These are phyloP conservation scores for Pneumocystis wakefieldiae DNA, from an alignment of 1,139 yeast genomes.

Conservation along the genomic window DNA sequence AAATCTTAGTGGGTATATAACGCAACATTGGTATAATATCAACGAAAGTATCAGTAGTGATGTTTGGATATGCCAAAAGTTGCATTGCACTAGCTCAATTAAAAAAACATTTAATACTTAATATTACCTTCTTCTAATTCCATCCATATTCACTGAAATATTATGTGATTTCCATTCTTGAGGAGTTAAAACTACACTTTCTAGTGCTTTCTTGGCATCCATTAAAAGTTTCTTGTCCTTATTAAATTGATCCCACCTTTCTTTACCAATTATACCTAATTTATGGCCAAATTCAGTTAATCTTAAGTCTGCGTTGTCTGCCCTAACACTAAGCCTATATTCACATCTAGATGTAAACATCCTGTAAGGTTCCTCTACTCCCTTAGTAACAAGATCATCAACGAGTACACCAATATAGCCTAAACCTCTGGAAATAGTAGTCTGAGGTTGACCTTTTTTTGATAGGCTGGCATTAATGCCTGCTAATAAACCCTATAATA, in stretches of 20 bases:
- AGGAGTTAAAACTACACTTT: conserved; percentile 36
- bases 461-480: conserved; percentile 79
- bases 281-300: conserved; percentile 54
- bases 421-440: conserved; percentile 56
- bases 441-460: conserved; percentile 31
- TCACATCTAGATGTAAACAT: conserved; percentile 97
- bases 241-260: conserved; percentile 39
- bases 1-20: not conserved
- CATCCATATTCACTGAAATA: conserved; percentile 23
- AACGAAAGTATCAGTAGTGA: not conserved
- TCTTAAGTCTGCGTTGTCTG: conserved; percentile 86
- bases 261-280: conserved; percentile 51
- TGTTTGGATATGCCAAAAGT: not conserved
- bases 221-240: conserved; percentile 36
- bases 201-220: conserved; percentile 33
- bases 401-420: conserved; percentile 86
- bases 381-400: conserved; percentile 88
- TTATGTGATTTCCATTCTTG: conserved; percentile 43
- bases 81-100: conserved; percentile 1
- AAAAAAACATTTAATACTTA: not conserved
- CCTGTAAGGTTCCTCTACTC: conserved; percentile 92
- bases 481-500: conserved; percentile 70
- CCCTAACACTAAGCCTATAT: conserved; percentile 71
- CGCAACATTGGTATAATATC: not conserved
- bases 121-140: conserved; percentile 9